Evolutionary conservation across 495 filamentous ascomycete genomes (phyloP), one percentile per base, ranked within the genome.

Genomic region (Aspergillus saccharolyticus): DNA sequence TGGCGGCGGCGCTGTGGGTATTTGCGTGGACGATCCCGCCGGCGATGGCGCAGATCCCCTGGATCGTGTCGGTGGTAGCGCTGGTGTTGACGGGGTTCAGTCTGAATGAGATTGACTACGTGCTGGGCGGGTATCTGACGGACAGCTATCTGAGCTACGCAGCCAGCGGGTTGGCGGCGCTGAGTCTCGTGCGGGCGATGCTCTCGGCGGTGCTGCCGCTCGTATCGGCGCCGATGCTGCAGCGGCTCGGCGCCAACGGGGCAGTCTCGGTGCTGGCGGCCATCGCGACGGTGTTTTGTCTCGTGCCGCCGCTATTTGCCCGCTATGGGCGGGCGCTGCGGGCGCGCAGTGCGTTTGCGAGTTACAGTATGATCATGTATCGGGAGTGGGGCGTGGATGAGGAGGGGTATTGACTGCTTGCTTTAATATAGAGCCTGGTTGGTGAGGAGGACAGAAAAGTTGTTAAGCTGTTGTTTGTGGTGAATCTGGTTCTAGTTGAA

Each of bases 111-210:
- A 66, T 82, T 46, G 78, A 78, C 39, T 78, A 72, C 14, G 72
- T 76, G 28, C 67, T 84, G 0, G 70, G 74, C 21, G 80, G 78
- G 1, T 84, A 84, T 59, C 71, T 84, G 15, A 75, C 79, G 16
- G 80, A 83, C 61, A 70, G 76, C 48, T 84, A 84, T 58, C 66
- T 79, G 14, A 75, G 73, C 42, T 81, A 80, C 56, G 77, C 78
- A 0, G 77, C 80, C 2, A 81, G 78, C 49, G 81, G 78, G 1
- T 77, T 79, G 12, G 79, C 79, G 12, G 75, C 78, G 0, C 63
- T 84, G 48, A 69, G 72, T 1, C 71, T 84, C 15, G 53, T 81
- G 20, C 70, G 81, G 4, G 74, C 78, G 0, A 45, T 78, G 15
- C 57, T 82, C 0, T 76, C 78, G 0, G 81, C 73, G 2, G 51